Percentiles rank a stretch among this genome's conserved stretches.
Conservation (phyloP, 2,329 filamentous ascomycete species). For the Cytospora chrysosperma region DNA sequence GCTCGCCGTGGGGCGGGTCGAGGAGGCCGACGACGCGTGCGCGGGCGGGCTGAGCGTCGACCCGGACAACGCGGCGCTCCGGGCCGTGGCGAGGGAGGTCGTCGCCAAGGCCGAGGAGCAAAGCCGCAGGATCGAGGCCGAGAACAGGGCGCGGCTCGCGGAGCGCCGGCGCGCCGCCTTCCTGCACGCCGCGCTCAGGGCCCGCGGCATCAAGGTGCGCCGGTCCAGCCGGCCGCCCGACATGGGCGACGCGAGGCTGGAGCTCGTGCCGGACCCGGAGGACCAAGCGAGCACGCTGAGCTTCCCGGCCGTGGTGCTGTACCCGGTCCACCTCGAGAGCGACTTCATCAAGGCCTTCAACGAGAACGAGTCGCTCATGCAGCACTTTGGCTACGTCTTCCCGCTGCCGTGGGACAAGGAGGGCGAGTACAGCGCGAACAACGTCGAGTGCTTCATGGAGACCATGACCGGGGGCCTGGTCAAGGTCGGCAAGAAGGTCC, state of each 20-base stretch:
- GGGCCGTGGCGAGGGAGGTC: constrained; percentile 62
- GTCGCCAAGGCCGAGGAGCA: constrained; percentile 50
- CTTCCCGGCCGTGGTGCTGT: constrained; percentile 81
- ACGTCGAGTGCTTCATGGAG: constrained; percentile 88
- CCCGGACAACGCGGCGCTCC: constrained; percentile 64
- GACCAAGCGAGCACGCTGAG: constrained; percentile 68
- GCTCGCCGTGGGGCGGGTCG: constrained; percentile 72
- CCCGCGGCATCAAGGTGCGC: constrained; percentile 68
- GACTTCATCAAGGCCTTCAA: constrained; percentile 89
- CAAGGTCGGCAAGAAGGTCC: constrained; percentile 84
- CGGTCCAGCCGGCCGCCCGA: constrained; percentile 73
- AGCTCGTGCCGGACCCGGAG: constrained; percentile 68
- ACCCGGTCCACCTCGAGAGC: constrained; percentile 76
- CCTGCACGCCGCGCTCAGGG: constrained; percentile 63
- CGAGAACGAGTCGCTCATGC: constrained; percentile 71
- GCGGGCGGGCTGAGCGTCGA: constrained; percentile 73
- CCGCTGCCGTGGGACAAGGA: constrained; percentile 82
- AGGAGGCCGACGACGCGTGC: constrained; percentile 79
- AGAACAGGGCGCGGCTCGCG: constrained; percentile 51
- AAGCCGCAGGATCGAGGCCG: constrained; percentile 33
- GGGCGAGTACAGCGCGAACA: constrained; percentile 61
- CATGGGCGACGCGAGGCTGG: constrained; percentile 77
- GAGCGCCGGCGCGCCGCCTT: constrained; percentile 57
- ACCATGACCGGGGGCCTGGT: constrained; percentile 76
- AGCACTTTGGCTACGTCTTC: constrained; percentile 83